Conservation (phyloP, 306 rosid species). For the Sphenostylis stenocarpa region DNA sequence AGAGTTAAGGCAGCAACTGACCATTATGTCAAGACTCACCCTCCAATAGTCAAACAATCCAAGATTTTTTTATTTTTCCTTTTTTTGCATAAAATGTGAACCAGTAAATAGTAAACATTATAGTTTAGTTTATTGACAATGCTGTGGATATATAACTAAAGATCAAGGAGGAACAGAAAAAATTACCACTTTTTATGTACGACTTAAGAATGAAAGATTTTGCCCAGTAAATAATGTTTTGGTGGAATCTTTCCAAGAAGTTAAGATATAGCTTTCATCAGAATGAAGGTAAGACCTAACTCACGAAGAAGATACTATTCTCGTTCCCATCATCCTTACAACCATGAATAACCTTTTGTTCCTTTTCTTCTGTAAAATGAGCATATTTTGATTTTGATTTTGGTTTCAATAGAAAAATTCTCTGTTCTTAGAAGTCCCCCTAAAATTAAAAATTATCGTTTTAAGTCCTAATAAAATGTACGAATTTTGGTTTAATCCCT, state of each 20-base stretch:
- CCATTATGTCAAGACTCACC: background rate
- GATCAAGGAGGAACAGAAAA: background rate
- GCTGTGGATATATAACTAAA: background rate
- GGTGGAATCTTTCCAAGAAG: background rate
- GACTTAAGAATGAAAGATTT: background rate
- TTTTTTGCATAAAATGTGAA: background rate
- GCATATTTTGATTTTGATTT: too few species aligned
- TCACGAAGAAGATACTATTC: background rate
- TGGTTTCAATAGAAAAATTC: too few species aligned
- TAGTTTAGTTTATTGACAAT: conserved; percentile 16
- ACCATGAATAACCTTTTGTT: background rate
- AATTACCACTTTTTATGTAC: conserved; percentile 1
- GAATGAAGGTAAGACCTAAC: conserved; percentile 18
- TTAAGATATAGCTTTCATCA: background rate
- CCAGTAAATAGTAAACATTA: background rate
- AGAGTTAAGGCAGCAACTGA: background rate
- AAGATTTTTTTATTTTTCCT: background rate
- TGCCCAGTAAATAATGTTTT: background rate
- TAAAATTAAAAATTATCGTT: too few species aligned
- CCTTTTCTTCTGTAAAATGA: background rate
- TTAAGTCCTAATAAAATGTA: too few species aligned
- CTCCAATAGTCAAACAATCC: conserved; percentile 14
- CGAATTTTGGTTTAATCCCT: too few species aligned
- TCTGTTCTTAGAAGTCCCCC: too few species aligned
- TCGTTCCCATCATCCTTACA: background rate